Percentiles rank a stretch among this genome's conserved stretches.
phyloP scores from a whole-genome alignment of 2,329 filamentous ascomycete genomes.

The Graphilbum fragrans region DNA sequence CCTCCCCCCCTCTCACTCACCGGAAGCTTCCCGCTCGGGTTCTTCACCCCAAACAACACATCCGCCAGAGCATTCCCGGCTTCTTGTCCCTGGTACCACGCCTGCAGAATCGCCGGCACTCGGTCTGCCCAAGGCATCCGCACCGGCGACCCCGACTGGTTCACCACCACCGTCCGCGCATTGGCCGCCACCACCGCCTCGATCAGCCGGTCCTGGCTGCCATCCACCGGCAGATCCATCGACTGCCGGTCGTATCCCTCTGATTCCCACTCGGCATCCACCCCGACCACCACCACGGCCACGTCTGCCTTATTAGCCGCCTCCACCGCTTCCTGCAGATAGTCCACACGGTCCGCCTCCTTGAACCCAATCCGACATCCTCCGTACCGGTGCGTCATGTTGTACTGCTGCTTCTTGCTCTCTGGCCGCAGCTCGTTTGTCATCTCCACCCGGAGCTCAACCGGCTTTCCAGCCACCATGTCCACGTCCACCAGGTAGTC shows the following conservation, averaged over 20 bases:
- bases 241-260: conserved; percentile 9
- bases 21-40: conserved; percentile 57
- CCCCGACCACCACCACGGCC: conserved; percentile 47
- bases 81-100: conserved; percentile 61
- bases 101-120: conserved; percentile 56
- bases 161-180: conserved; percentile 54
- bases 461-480: conserved; percentile 44
- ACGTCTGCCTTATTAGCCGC: conserved; percentile 40
- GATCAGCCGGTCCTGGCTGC: conserved; percentile 19
- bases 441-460: conserved; percentile 52
- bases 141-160: conserved; percentile 57
- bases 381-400: conserved; percentile 53
- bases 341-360: background rate
- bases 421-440: conserved; percentile 53
- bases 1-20: too few relatives aligned
- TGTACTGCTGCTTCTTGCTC: conserved; percentile 44
- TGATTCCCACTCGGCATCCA: conserved; percentile 27
- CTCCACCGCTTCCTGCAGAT: conserved; percentile 7
- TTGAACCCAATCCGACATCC: conserved; percentile 42
- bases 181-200: conserved; percentile 24
- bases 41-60: conserved; percentile 50
- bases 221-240: conserved; percentile 30
- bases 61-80: conserved; percentile 57
- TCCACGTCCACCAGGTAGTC: conserved; percentile 50
- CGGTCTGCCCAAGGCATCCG: conserved; percentile 57